Percentiles rank a stretch among this genome's conserved stretches.
These are phyloP conservation scores for Naumovozyma castellii DNA, from an alignment of 805 yeast genomes.

Conservation along the genomic window DNA sequence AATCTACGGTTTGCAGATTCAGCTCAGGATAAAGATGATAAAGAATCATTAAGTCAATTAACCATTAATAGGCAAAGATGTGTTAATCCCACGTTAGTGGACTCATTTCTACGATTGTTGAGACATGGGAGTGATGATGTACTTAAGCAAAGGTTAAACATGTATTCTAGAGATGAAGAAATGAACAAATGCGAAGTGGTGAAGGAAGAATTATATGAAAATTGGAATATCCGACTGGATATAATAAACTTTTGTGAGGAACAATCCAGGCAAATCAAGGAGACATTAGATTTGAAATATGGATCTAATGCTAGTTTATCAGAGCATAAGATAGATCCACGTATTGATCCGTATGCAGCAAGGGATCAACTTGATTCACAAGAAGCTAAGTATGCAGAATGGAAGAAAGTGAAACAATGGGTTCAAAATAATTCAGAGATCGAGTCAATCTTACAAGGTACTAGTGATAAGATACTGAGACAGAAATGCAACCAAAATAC, in stretches of 20 bases:
- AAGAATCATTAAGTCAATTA: conserved; percentile 8
- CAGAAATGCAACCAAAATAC: conserved; percentile 31
- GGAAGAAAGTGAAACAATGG: conserved; percentile 29
- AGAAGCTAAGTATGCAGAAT: conserved; percentile 23
- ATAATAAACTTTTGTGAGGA: conserved; percentile 36
- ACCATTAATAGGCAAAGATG: conserved; percentile 24
- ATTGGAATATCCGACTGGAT: conserved; percentile 37
- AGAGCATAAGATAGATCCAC: conserved; percentile 20
- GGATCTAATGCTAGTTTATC: conserved; percentile 12
- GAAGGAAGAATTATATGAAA: conserved; percentile 33
- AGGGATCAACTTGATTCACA: conserved; percentile 30
- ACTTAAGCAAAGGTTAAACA: conserved; percentile 35
- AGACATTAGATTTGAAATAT: conserved; percentile 24
- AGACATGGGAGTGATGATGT: conserved; percentile 38
- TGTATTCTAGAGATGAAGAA: conserved; percentile 16
- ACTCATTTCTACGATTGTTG: conserved; percentile 23
- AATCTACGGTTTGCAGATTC: conserved; percentile 12
- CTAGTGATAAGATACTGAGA: conserved; percentile 28
- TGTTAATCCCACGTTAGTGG: conserved; percentile 23
- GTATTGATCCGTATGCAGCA: conserved; percentile 45
- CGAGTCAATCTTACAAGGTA: conserved; percentile 34
- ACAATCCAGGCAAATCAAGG: conserved; percentile 26
- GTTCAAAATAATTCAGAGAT: conserved; percentile 33
- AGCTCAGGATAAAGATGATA: conserved; percentile 6
- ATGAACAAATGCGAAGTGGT: conserved; percentile 32